Percentiles rank a stretch among this genome's conserved stretches.
phyloP scores from a whole-genome alignment of 345 rosid species.

The Aquilaria yunnanensis region DNA sequence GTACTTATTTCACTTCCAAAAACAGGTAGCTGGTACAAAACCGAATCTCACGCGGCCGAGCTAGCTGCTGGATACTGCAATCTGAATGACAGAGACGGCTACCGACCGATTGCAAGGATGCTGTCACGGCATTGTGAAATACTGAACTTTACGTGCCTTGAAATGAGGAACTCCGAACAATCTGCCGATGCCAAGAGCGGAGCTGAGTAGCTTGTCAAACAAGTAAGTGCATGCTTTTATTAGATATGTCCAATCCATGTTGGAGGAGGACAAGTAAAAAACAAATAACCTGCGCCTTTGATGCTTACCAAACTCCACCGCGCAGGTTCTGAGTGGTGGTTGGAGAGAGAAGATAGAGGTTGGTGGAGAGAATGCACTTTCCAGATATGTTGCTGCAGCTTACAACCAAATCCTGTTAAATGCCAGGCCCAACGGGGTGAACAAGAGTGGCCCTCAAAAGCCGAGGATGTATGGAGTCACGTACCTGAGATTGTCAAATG shows the following conservation, averaged over 20 bases:
- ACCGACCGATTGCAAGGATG: slow-evolving; percentile 67
- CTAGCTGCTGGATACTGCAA: slow-evolving; percentile 83
- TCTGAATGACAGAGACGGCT: slow-evolving; percentile 63
- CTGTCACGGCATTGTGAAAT: slow-evolving; percentile 58
- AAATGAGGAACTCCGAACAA: slow-evolving; percentile 73
- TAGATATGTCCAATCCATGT: too few species aligned
- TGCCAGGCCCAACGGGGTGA: slow-evolving; percentile 73
- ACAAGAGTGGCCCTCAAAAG: slow-evolving; percentile 40
- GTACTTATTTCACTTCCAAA: not conserved
- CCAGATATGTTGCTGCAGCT: slow-evolving; percentile 56
- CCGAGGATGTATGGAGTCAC: slow-evolving; percentile 64
- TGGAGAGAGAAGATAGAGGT: slow-evolving; percentile 73
- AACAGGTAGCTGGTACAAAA: slow-evolving; percentile 75
- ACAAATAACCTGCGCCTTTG: too few species aligned
- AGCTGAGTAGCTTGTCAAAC: slow-evolving; percentile 80
- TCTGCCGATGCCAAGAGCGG: slow-evolving; percentile 51
- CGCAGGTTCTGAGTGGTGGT: slow-evolving; percentile 69
- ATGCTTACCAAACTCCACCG: too few species aligned
- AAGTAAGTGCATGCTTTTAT: slow-evolving; percentile 28
- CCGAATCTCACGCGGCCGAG: slow-evolving; percentile 74
- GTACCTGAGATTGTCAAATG: slow-evolving; percentile 59
- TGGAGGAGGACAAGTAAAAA: too few species aligned
- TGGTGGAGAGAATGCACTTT: slow-evolving; percentile 82
- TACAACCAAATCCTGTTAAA: slow-evolving; percentile 78
- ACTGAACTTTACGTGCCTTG: slow-evolving; percentile 77